These are phyloP conservation scores for Metschnikowia picachoensis DNA, from an alignment of 805 yeast genomes.

Conservation along the genomic window DNA sequence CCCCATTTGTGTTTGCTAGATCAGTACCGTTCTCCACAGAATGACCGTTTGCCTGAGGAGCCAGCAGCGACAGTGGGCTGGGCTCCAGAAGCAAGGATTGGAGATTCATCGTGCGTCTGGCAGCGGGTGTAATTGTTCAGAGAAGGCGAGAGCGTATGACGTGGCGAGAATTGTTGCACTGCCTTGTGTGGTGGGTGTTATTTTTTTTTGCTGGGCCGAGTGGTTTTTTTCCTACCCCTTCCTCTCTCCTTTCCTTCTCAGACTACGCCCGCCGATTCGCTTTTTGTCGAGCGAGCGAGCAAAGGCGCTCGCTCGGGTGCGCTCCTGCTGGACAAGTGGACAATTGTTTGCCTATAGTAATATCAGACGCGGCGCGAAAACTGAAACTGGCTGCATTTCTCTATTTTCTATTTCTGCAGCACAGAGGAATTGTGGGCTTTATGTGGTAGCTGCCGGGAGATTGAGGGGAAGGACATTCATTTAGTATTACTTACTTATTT, in stretches of 20 bases:
- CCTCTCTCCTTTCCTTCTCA: constrained; percentile 15
- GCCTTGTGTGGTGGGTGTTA: constrained; percentile 5
- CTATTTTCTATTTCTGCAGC: not conserved
- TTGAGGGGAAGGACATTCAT: too few relatives aligned
- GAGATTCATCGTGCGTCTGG: constrained; percentile 14
- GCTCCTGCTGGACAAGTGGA: constrained; percentile 9
- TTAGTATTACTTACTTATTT: too few relatives aligned
- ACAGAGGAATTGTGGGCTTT: too few relatives aligned
- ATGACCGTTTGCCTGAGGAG: constrained; percentile 1
- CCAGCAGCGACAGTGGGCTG: constrained; percentile 1
- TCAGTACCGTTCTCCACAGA: not conserved
- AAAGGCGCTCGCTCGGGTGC: constrained; percentile 15
- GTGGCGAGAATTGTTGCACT: not conserved
- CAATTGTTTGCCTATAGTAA: not conserved
- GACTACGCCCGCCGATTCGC: constrained; percentile 11
- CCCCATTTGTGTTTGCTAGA: not conserved
- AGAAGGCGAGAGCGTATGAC: not conserved
- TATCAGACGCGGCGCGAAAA: constrained; percentile 6
- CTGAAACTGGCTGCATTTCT: too few relatives aligned
- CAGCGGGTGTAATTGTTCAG: not conserved
- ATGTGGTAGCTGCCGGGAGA: too few relatives aligned
- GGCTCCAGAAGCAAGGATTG: constrained; percentile 19
- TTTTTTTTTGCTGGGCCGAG: constrained; percentile 13
- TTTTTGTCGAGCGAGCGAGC: constrained; percentile 17
- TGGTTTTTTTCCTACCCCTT: constrained; percentile 13